phyloP scores from a whole-genome alignment of 306 rosid genomes.

The Gleditsia sinensis region DNA sequence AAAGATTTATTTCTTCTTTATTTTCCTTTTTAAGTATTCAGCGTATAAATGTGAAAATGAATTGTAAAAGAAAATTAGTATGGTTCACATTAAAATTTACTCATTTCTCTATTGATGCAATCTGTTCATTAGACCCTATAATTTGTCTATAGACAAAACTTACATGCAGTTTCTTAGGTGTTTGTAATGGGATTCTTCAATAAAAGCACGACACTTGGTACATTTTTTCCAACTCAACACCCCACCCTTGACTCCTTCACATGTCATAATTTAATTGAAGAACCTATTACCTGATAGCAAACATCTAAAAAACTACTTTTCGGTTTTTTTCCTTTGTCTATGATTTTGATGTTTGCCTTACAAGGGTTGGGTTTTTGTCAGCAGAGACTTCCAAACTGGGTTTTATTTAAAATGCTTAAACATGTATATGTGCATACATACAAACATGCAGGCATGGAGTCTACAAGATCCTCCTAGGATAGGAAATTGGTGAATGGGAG shows the following conservation, averaged over 20 bases:
- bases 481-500: neutral
- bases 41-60: neutral
- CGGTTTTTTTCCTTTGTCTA: too few species aligned
- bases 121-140: neutral
- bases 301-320: too few species aligned
- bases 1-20: neutral
- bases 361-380: neutral
- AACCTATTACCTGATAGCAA: too few species aligned
- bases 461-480: neutral
- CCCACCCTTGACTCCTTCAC: too few species aligned
- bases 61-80: neutral
- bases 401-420: neutral
- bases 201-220: too few species aligned
- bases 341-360: slow-evolving; percentile 1
- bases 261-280: too few species aligned
- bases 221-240: too few species aligned
- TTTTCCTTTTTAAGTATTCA: neutral
- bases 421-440: neutral
- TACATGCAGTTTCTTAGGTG: too few species aligned
- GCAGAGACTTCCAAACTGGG: neutral
- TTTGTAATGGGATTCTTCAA: too few species aligned
- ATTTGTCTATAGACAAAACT: neutral
- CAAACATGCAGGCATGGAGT: neutral
- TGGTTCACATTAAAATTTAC: neutral
- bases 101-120: slow-evolving; percentile 1